These are phyloP conservation scores for Vigna hirtella DNA, from an alignment of 306 rosid genomes.

Conservation along the genomic window DNA sequence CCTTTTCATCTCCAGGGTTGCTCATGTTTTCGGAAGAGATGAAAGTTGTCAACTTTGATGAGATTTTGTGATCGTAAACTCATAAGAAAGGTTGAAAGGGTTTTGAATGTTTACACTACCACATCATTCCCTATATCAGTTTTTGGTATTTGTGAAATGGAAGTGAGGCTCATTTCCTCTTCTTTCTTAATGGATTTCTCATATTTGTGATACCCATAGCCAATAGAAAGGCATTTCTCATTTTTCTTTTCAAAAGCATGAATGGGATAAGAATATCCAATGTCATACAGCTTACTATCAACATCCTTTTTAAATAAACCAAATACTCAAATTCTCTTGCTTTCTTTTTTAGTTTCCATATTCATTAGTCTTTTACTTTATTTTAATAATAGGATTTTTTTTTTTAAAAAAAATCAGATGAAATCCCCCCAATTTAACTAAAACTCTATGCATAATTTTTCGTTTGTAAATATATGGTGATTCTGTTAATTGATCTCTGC, in stretches of 20 bases:
- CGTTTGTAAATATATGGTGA: neutral
- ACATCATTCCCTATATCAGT: neutral
- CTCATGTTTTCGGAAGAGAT: slow-evolving; percentile 19
- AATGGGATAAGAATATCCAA: slow-evolving; percentile 28
- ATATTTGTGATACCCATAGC: slow-evolving; percentile 1
- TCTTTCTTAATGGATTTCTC: slow-evolving; percentile 1
- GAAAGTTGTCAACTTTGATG: neutral
- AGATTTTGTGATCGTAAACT: neutral
- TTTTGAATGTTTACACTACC: neutral
- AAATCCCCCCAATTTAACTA: neutral
- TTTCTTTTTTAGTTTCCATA: neutral
- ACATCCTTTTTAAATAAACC: neutral
- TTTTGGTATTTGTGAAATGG: neutral
- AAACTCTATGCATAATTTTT: neutral
- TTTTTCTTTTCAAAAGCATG: slow-evolving; percentile 28
- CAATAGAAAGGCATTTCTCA: slow-evolving; percentile 15
- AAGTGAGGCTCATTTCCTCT: neutral
- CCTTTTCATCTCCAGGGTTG: slow-evolving; percentile 28
- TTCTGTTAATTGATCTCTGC: neutral
- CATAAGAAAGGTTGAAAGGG: neutral
- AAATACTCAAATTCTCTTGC: neutral
- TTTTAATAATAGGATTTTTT: neutral
- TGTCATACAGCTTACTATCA: neutral
- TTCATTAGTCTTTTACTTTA: neutral
- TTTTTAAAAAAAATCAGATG: neutral